These are phyloP conservation scores for Jaltomata sinuosa DNA, from an alignment of 257 asterid species.

Conservation along the genomic window DNA sequence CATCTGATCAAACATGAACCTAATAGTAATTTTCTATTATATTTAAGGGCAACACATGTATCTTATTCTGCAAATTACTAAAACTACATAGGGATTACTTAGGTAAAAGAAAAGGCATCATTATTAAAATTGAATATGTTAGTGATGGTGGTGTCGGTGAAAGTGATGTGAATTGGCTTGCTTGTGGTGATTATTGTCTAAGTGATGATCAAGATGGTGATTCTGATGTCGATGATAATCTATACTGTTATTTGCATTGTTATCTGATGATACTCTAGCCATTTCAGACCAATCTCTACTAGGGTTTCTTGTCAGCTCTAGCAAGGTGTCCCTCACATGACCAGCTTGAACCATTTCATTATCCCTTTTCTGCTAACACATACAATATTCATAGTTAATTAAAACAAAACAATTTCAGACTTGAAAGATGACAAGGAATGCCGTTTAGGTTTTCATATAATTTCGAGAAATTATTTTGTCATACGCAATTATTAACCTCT, in stretches of 20 bases:
- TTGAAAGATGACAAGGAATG: not conserved
- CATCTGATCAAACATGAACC: no score
- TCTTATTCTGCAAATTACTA: not conserved
- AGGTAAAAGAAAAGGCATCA: no score
- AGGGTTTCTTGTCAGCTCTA: constrained; percentile 65
- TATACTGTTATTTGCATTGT: not conserved
- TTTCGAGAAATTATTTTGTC: not conserved
- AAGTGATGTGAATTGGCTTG: not conserved
- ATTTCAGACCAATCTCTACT: constrained; percentile 30
- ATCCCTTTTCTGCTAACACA: constrained; percentile 39
- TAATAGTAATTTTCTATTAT: not conserved
- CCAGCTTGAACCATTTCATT: constrained; percentile 65
- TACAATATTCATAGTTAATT: not conserved
- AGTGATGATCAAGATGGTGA: not conserved
- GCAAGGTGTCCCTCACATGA: constrained; percentile 67
- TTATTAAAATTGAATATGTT: constrained; percentile 7
- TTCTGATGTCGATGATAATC: constrained; percentile 16
- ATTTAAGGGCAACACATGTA: not conserved
- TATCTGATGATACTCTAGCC: constrained; percentile 18
- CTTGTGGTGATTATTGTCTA: not conserved
- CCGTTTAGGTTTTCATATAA: not conserved
- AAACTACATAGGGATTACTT: not conserved
- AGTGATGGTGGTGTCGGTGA: constrained; percentile 1
- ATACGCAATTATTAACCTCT: not conserved
- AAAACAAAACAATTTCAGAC: not conserved